Percentiles rank a stretch among this genome's conserved stretches.
phyloP scores from a whole-genome alignment of 2,329 filamentous ascomycete species.

The Paecilomyces dactylethromorphus region DNA sequence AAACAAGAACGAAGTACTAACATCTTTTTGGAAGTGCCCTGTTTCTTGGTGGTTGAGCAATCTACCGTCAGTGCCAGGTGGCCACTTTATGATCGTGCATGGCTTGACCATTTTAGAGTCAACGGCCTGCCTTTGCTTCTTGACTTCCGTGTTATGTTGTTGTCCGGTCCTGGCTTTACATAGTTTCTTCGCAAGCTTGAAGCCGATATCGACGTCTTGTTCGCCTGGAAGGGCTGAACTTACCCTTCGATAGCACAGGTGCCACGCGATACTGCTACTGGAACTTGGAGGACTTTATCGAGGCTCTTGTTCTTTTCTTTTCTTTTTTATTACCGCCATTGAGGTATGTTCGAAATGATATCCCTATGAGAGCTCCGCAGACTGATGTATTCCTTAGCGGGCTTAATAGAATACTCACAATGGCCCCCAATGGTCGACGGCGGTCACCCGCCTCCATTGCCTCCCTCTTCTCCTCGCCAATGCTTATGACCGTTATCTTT shows the following conservation, averaged over 20 bases:
- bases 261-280: not conserved
- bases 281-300: not conserved
- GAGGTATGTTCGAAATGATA: not conserved
- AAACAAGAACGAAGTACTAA: not conserved
- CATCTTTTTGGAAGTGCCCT: not conserved
- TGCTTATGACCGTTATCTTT: conserved; percentile 41
- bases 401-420: conserved; percentile 6
- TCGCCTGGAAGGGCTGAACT: not conserved
- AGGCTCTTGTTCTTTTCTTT: not conserved
- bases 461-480: conserved; percentile 16
- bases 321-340: conserved; percentile 7
- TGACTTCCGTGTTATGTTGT: not conserved
- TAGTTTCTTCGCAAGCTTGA: not conserved
- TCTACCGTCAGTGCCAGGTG: not conserved
- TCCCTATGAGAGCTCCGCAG: not conserved
- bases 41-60: not conserved
- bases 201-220: not conserved
- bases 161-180: not conserved
- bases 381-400: not conserved
- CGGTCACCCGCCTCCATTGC: conserved; percentile 13
- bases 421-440: conserved; percentile 24
- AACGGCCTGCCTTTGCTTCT: not conserved
- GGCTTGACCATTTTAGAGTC: not conserved
- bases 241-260: not conserved
- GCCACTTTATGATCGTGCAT: not conserved